phyloP scores from a whole-genome alignment of 495 filamentous ascomycete genomes.

The Aspergillus egyptiacus region DNA sequence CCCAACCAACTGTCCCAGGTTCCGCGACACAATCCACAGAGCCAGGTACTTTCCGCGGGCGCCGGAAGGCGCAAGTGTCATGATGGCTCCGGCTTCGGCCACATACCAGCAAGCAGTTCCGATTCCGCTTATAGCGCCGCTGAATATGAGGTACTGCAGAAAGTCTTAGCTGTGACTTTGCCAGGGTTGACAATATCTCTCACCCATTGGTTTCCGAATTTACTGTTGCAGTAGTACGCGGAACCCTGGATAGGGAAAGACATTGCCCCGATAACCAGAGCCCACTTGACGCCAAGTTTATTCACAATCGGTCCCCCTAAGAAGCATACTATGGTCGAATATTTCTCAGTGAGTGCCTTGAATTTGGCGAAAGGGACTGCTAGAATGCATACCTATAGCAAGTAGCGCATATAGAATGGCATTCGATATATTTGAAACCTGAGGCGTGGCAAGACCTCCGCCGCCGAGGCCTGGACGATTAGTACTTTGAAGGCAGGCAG shows the following conservation, averaged over 20 bases:
- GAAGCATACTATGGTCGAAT: conserved; percentile 15
- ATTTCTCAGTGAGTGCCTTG: not conserved
- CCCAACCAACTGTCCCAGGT: conserved; percentile 27
- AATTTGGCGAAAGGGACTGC: not conserved
- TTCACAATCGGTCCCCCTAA: conserved; percentile 28
- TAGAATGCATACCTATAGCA: conserved; percentile 19
- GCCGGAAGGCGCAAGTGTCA: conserved; percentile 27
- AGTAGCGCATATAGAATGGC: conserved; percentile 26
- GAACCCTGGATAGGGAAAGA: conserved; percentile 30
- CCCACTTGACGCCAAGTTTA: conserved; percentile 32
- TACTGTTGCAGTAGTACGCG: conserved; percentile 31
- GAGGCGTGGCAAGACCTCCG: conserved; percentile 27
- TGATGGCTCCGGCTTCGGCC: conserved; percentile 27
- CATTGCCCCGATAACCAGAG: conserved; percentile 24
- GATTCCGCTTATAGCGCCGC: conserved; percentile 26
- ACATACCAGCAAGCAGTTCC: conserved; percentile 32
- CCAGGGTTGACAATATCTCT: not conserved
- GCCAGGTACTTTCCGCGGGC: conserved; percentile 30
- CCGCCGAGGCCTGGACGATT: conserved; percentile 24
- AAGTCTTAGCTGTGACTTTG: not conserved
- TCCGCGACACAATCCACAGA: conserved; percentile 29
- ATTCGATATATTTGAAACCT: conserved; percentile 24
- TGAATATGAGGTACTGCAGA: conserved; percentile 24
- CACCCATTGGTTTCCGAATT: conserved; percentile 28
- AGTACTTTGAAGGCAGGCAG: not conserved